Evolutionary conservation across 2,329 filamentous ascomycete genomes (phyloP), one percentile per base, ranked within the genome.

Genomic region (Endoconidiophora polonica): DNA sequence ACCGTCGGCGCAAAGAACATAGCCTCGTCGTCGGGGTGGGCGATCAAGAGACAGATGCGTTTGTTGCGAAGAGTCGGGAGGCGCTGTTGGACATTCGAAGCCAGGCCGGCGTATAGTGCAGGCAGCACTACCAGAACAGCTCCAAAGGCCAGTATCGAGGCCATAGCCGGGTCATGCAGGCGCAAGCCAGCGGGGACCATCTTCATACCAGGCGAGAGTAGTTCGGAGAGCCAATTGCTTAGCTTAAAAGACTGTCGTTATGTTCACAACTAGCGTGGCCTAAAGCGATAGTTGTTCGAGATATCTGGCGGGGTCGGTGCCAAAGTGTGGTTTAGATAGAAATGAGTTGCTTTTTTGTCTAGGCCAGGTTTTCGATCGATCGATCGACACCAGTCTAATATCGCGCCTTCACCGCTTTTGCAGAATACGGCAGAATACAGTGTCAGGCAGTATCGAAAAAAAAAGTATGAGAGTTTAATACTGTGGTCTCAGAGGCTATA

Each of bases 1-100:
- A 96, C 72, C 0, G 86, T 84, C 0, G 91, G 91, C 55, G 87
- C 79, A 66, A 98, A 98, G 72, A 98, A 98, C 91, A 98, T 98
- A 64, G 90, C 91, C 69, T 98, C 91, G 60, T 98, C 91, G 66
- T 98, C 91, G 0, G 91, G 91, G 67, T 98, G 91, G 20, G 91
- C 91, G 60, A 98, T 96, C 50, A 98, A 72, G 49, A 98, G 75
- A 62, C 85, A 83, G 61, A 98, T 86, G 60, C 85, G 79, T 72
- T 94, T 93, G 68, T 86, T 82, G 58, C 71, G 72, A 55, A 95
- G 69, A 42, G 68, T 74, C 3, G 86, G 83, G 57, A 85, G 76
- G 29, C 72, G 66, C 23, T 66, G 58, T 54, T 68, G 65, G 40
- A 70, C 63, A n/a, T 68, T 60, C 40, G 65, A 63, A 23, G 65